Base-by-base conservation (phyloP, 129 eudicot genomes). In the Ambrosia artemisiifolia region DNA sequence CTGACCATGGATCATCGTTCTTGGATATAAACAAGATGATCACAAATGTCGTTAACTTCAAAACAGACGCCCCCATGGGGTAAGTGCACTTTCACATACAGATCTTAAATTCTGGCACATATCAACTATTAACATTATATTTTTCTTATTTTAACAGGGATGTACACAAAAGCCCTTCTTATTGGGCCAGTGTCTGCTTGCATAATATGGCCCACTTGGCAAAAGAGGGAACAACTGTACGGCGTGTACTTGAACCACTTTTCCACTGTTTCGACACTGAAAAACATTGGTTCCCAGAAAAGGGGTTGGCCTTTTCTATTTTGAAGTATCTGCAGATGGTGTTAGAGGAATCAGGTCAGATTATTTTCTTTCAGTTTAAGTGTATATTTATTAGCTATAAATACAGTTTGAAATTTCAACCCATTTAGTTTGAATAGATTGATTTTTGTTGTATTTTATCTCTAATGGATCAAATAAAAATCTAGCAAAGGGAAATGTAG, bases 181-280 rank as follows among this genome's bases (percentile, higher is more conserved):
- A 80, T 59, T 90, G 96, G 96, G 77, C 96, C 69, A 81, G 76
- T 50, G 82, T 87, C 42, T 90, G 96, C 83, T 81, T 90, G 87
- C 83, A 81, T 72, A 85, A 90, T 72, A 81, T 90, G 81, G 88
- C 89, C 56, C 72, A 20, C 74, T 74, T 86, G 60, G 91, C 89
- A 40, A 90, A 83, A 63, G 96, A 84, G 84, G 89, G 80, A 76
- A 87, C 95, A 50, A 85, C 82, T 51, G 78, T 90, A 13, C 80
- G 96, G 32, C 94, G 85, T 57, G 95, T 90, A 43, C 83, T 90
- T 43, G 95, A 90, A 77, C 96, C 96, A 32, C 79, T 90, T 64
- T 85, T 90, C 63, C 82, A 85, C 30, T 81, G 66, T 57, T 87
- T 90, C 63, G 94, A 90, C 85, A 63, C 84, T 4, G 86, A 90